Evolutionary conservation across 495 filamentous ascomycete species (phyloP), one percentile per base, ranked within the genome.

Genomic region (Penicillium maclennaniae): DNA sequence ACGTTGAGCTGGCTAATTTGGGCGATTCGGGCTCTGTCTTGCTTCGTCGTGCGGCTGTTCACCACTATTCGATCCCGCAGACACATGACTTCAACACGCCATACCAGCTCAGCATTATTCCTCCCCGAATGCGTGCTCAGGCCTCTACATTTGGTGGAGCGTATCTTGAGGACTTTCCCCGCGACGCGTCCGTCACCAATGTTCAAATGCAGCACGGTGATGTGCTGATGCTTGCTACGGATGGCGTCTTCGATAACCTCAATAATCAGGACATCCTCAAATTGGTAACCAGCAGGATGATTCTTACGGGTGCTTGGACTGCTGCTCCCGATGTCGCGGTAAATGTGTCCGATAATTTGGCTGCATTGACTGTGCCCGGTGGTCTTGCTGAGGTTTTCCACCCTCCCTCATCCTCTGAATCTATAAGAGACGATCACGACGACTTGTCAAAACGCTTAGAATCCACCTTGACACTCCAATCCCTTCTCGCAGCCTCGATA

Each of bases 41-140:
- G 43, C 69, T 97, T 48, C 83, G 91, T 20, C 78, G 86, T 28
- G 92, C 90, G 59, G 88, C 87, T 12, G 86, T 97, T 16, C 87
- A 91, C 60, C 79, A 88, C 40, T 83, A 83, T 65, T 93, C 91
- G 4, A 79, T 84, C 34, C 87, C 90, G 20, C 93, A 98, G 68
- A 97, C 89, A 0, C 95, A 98, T 67, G 90, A 87, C 20, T 98
- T 98, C 77, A 98, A 98, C 70, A 97, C 92, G 0, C 93, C 93
- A 3, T 97, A 86, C 69, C 93, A 98, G 70, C 83, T 98, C 17
- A 91, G 89, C 55, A 83, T 96, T 53, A 85, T 96, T 36, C 92
- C 93, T 6, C 80, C 86, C 8, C 82, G 80, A 58, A 84, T 96
- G 74, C 79, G 88, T 41, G 77, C 79, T 6, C 87, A 92, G 59